Evolutionary conservation across 805 yeast species (phyloP), one percentile per base, ranked within the genome.

Genomic region (Yarrowia osloensis): DNA sequence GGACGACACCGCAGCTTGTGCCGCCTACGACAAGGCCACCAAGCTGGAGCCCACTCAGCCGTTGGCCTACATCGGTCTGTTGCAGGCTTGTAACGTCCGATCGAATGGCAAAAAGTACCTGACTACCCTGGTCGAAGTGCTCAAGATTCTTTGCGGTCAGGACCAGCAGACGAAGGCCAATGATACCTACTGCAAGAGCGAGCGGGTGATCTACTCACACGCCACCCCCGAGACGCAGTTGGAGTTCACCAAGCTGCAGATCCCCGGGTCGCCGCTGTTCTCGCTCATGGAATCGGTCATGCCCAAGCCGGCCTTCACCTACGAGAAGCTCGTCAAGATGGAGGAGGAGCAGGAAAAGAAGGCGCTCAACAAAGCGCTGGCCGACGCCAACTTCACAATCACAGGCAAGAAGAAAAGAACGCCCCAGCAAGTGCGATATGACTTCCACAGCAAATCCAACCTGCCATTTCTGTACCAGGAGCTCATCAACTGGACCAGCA

Each of bases 31-130:
- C 70, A 19, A 76, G 79, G 70, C 84, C 83, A 70, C 78, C 84
- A 24, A 80, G 77, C 11, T 76, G 82, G 29, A 74, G 77, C 57
- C 77, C 70, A 37, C 73, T 69, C 85, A 87, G 62, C 70, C 86
- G 1, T 75, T 84, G 28, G 96, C 92, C 0, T 93, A 95, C 96
- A 91, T 90, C 73, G 98, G 98, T 0, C 80, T 88, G 68, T 77
- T 86, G 42, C 67, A 69, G 12, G 62, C 75, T 4, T 71, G 73
- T 49, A 72, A 71, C 19, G 68, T 66, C 12, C 59, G 40, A n/a
- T 69, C 71, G 15, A 69, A 73, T 26, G 68, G 67, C 21, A 26
- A 42, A 4, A 68, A 65, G 12, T 71, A 71, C 50, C 65, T 77
- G 12, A 70, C 71, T 1, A 68, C 73, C 1, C 46, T 70, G 4